Evolutionary conservation across 805 yeast species (phyloP).

Genomic region (Kodamaea hsintzibuensis): DNA sequence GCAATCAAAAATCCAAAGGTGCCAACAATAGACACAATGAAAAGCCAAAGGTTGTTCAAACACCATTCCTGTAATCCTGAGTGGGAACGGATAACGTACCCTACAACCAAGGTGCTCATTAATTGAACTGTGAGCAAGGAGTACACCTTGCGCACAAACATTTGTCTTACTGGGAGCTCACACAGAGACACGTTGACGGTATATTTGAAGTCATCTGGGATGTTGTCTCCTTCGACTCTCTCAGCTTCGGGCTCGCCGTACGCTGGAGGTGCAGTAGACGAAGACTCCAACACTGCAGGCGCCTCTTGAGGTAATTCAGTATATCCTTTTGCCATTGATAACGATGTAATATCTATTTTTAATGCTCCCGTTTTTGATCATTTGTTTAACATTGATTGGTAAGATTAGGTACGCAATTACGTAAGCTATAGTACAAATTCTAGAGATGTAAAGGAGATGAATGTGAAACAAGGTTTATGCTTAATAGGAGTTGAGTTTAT

Average conservation of each 20-base stretch:
- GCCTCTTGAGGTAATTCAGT: constrained; percentile 1
- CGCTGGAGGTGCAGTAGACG: constrained; percentile 20
- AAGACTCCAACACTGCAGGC: neutral
- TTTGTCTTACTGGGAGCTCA: constrained; percentile 70
- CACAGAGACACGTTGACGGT: constrained; percentile 76
- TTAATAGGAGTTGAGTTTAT: too few relatives aligned
- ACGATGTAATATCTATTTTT: neutral
- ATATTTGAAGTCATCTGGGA: constrained; percentile 81
- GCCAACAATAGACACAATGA: constrained; percentile 56
- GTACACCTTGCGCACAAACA: constrained; percentile 79
- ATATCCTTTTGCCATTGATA: constrained; percentile 1
- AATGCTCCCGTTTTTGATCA: neutral
- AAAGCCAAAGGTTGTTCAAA: constrained; percentile 56
- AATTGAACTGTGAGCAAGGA: constrained; percentile 67
- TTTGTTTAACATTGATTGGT: too few relatives aligned
- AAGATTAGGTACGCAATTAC: too few relatives aligned
- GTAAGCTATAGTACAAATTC: too few relatives aligned
- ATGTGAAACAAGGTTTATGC: too few relatives aligned
- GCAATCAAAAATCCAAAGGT: constrained; percentile 66
- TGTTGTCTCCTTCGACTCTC: constrained; percentile 33
- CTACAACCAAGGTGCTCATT: constrained; percentile 58
- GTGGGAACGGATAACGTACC: constrained; percentile 49
- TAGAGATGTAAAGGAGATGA: too few relatives aligned
- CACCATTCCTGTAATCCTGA: constrained; percentile 54
- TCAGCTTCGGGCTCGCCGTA: constrained; percentile 18